These are phyloP conservation scores for Kwoniella dejecticola DNA, from an alignment of 768 basidiomycete genomes.

Conservation along the genomic window DNA sequence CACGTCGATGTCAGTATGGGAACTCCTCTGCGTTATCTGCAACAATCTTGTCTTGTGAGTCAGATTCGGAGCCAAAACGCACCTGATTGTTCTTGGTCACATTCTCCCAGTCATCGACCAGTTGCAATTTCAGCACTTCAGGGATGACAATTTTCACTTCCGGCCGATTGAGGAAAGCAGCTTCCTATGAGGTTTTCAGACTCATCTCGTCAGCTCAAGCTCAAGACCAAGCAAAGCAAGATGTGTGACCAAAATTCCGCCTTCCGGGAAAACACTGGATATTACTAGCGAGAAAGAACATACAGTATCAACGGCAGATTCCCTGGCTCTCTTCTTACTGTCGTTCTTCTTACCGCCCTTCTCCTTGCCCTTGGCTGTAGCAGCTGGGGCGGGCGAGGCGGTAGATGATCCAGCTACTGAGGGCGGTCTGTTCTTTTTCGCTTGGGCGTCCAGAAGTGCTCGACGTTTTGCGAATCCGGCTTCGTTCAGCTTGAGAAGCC, in stretches of 20 bases:
- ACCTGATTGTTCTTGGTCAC: conserved; percentile 94
- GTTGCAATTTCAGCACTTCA: conserved; percentile 79
- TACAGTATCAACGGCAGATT: conserved; percentile 49
- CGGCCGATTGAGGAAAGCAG: conserved; percentile 74
- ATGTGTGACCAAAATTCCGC: too few species aligned
- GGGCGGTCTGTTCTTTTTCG: conserved; percentile 57
- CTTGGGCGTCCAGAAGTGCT: conserved; percentile 60
- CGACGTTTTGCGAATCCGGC: conserved; percentile 77
- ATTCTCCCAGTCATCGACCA: conserved; percentile 98
- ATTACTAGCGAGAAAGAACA: conserved; percentile 11
- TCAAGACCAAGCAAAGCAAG: too few species aligned
- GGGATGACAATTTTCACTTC: conserved; percentile 91
- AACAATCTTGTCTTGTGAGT: too few species aligned
- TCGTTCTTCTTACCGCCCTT: conserved; percentile 51
- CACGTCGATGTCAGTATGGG: too few species aligned
- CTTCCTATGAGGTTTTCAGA: conserved; percentile 59
- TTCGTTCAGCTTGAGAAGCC: conserved; percentile 83
- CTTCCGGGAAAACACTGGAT: too few species aligned
- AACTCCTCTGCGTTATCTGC: too few species aligned
- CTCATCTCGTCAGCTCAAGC: neutral
- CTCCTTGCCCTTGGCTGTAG: conserved; percentile 40
- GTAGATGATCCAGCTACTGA: conserved; percentile 27
- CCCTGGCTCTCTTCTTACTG: conserved; percentile 67
- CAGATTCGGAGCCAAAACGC: too few species aligned
- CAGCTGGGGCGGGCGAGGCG: conserved; percentile 19